Evolutionary conservation across 225 moss, liverwort and hornwort genomes (phyloP), one percentile per base, ranked within the genome.

Genomic region (Anthoceros angustus): DNA sequence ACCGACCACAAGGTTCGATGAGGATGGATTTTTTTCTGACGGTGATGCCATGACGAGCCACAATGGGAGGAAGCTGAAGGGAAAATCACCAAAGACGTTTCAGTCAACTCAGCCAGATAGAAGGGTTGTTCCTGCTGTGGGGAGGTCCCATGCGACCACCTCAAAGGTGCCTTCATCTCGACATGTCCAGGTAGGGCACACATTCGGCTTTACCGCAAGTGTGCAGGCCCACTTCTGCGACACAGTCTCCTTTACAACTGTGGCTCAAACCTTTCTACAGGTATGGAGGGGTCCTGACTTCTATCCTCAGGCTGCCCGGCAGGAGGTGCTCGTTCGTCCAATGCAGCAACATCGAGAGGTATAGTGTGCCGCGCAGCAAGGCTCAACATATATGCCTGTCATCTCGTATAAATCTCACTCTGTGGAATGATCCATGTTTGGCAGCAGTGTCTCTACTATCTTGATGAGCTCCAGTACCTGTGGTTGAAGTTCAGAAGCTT

Each of bases 401-500:
- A 32, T 32, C 32, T 32, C 32, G 4, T 32, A 4, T 1, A 32
- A 32, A 32, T 1, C 32, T 32, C 32, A 32, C 32, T 32, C 32
- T 32, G 32, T 32, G 32, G 32, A 32, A 32, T 32, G 32, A 32
- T 32, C 4, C 32, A 15, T 55, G 55, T 15, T 55, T 55, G 55
- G 32, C 23, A 5, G 55, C 55, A 55, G 55, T 55, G 55, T 55
- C 14, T 55, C 8, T 55, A 55, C 55, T 55, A 55, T 55, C 55
- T 55, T 55, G 55, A 55, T 55, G 55, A 55, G 14, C 55, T 55
- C 5, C 55, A 55, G n/a, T 55, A 55, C 55, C 23, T 55, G n/a
- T 55, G 55, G 55, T 55, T 55, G 23, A 55, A 20, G 23, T 55
- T 55, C 23, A 55, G 55, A 55, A 12, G 55, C n/a, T 23, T 55